Evolutionary conservation across 176 grass and related monocot species (phyloP).

Genomic region (Oryza longistaminata): DNA sequence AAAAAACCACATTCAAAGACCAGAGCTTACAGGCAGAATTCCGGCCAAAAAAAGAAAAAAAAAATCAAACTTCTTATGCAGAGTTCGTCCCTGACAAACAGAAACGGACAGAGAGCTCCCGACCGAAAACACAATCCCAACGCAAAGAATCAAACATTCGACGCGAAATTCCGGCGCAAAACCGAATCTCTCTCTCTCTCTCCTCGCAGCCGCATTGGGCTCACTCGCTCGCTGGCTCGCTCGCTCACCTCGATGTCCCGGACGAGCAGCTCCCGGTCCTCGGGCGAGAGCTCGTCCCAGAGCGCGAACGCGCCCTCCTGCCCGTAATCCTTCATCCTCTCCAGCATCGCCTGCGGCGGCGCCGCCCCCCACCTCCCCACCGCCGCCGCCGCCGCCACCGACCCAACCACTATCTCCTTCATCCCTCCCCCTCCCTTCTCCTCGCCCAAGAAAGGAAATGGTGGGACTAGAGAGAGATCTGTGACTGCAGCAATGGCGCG

Average conservation of each 20-base stretch:
- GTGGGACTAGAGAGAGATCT: neutral
- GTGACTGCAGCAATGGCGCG: neutral
- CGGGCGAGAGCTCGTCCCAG: constrained; percentile 93
- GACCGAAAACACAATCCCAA: constrained; percentile 13
- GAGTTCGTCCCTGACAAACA: neutral
- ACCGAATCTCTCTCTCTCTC: constrained; percentile 20
- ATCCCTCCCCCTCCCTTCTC: neutral
- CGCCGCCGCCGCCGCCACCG: constrained; percentile 49
- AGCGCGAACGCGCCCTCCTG: constrained; percentile 91
- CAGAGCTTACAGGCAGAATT: neutral
- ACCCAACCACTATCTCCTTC: constrained; percentile 62
- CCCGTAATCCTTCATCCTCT: constrained; percentile 97
- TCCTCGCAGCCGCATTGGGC: constrained; percentile 34
- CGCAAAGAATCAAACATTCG: neutral
- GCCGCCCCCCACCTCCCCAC: constrained; percentile 60
- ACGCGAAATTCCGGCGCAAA: constrained; percentile 11
- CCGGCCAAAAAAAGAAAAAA: neutral
- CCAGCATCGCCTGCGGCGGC: constrained; percentile 89
- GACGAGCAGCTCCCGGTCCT: constrained; percentile 86
- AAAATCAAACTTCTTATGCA: neutral
- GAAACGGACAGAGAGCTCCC: neutral
- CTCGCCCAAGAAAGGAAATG: neutral
- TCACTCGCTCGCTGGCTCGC: constrained; percentile 44
- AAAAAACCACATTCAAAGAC: neutral
- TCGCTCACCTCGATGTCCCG: constrained; percentile 78